Evolutionary conservation across 257 asterid genomes (phyloP), one percentile per base, ranked within the genome.

Genomic region (Penstemon davidsonii): DNA sequence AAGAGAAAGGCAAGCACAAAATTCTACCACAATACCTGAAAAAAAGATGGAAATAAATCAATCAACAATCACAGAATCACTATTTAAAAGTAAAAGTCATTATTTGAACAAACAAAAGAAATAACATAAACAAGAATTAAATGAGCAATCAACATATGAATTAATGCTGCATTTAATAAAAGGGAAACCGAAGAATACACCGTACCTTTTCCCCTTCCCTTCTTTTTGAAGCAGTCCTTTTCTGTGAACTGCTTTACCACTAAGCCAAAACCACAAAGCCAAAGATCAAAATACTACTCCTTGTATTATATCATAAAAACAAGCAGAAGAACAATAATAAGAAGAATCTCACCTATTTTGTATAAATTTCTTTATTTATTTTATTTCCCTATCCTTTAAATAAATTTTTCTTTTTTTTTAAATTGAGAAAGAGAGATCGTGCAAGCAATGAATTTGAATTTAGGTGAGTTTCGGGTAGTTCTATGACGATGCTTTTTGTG

Each of bases 371-470:
- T 36, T 56, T 60, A 62, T 63, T 15, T 62, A 66, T 10, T 71
- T 46, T 62, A 66, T 10, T 71, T 46, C 50, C 25, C 52, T 49
- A 36, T 64, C 67, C 47, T 15, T 10, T 5, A 61, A 40, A 41
- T 47, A 52, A 57, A 18, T 42, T 47, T 49, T 49, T 12, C 6
- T 41, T 49, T 44, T 0, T 59, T 38, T 42, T 10, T n/a, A n/a
- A 38, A 38, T 6, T 3, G 1, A 59, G 55, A 33, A 64, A 50
- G 38, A 5, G 40, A 60, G 89, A 75, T 81, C 94, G 89, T 84
- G 86, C 80, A 80, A 77, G 88, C 88, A 82, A 81, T 82, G 78
- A 71, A 79, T 67, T 64, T 9, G 39, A 13, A 63, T 45, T 65
- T 65, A 60, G 65, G 59, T 36, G 42, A 70, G 39, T 39, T 69